phyloP scores from a whole-genome alignment of 2,329 filamentous ascomycete genomes.

The Paraphoma chrysanthemicola region DNA sequence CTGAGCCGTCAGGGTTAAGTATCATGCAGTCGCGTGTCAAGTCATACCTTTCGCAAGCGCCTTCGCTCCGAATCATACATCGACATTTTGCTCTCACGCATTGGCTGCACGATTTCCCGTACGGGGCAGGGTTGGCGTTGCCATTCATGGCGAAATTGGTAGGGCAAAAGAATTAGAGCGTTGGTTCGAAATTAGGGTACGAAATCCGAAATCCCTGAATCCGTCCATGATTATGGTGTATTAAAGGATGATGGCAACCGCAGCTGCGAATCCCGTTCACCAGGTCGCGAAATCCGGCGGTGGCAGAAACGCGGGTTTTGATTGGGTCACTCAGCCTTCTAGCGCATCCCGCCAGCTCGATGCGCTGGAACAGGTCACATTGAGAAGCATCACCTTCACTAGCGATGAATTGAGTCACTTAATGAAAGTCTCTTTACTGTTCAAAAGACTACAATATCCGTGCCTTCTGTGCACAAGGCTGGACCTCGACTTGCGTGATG shows the following conservation, averaged over 20 bases:
- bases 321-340: no score
- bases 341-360: no score
- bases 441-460: not conserved
- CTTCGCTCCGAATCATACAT: slow-evolving; percentile 24
- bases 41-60: slow-evolving; percentile 32
- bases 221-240: no score
- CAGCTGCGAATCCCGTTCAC: no score
- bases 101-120: slow-evolving; percentile 33
- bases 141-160: slow-evolving; percentile 10
- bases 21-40: not conserved
- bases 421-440: no score
- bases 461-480: slow-evolving; percentile 2
- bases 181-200: no score
- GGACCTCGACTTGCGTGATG: slow-evolving; percentile 12
- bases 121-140: slow-evolving; percentile 19
- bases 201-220: no score
- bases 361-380: no score
- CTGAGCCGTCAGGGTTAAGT: not conserved
- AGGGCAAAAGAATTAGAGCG: no score
- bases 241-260: no score
- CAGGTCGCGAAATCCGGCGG: not conserved
- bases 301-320: not conserved
- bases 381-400: no score
- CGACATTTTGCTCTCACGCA: slow-evolving; percentile 35
- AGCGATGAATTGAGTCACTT: no score